phyloP scores from a whole-genome alignment of 2,329 filamentous ascomycete species.

The Elsinoe necatrix region DNA sequence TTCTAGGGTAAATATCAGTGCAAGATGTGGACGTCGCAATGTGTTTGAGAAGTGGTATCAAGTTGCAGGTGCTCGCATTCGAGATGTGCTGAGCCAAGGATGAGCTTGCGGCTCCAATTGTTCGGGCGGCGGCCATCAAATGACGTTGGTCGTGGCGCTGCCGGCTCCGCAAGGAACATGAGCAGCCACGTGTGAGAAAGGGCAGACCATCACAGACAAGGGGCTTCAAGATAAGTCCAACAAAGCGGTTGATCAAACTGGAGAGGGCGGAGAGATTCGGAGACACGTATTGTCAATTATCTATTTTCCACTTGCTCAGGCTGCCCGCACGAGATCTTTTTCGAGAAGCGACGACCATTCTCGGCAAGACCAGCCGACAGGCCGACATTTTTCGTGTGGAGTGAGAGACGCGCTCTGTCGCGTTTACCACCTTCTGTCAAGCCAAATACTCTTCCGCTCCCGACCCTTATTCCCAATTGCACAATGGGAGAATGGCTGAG shows the following conservation, averaged over 20 bases:
- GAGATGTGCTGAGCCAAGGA: constrained; percentile 6
- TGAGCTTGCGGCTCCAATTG: constrained; percentile 7
- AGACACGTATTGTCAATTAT: too few relatives aligned
- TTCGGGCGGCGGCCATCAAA: constrained; percentile 11
- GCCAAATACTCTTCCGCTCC: not conserved
- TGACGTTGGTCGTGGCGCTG: constrained; percentile 12
- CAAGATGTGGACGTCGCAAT: not conserved
- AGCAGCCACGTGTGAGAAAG: not conserved
- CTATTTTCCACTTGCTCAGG: too few relatives aligned
- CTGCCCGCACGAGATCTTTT: too few relatives aligned
- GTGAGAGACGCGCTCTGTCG: constrained; percentile 5
- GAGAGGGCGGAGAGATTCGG: too few relatives aligned
- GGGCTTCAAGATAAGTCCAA: too few relatives aligned
- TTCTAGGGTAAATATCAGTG: not conserved
- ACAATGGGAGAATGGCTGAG: not conserved
- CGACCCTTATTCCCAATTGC: not conserved
- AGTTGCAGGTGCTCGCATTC: constrained; percentile 1
- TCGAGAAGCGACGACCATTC: not conserved
- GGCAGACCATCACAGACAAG: not conserved
- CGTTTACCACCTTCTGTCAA: not conserved
- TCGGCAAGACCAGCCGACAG: not conserved
- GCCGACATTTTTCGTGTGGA: not conserved
- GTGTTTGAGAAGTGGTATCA: not conserved
- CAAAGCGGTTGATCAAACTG: too few relatives aligned
- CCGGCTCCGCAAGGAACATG: not conserved